Conservation (phyloP, 768 basidiomycete species). For the Tricholoma sp. region DNA sequence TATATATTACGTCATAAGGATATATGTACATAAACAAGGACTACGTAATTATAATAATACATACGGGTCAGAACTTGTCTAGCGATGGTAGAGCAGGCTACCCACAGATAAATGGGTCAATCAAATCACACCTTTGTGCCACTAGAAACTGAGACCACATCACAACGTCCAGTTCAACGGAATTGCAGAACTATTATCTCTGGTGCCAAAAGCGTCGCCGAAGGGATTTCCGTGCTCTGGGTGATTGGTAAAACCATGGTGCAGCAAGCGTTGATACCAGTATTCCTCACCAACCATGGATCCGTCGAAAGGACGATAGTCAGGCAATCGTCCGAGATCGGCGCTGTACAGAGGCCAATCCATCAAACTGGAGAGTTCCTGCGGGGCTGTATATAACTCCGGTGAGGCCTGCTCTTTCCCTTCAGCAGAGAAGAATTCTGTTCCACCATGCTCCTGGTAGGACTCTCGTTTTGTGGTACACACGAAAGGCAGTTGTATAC, state of each 20-base stretch:
- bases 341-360: not conserved
- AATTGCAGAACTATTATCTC: not conserved
- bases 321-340: not conserved
- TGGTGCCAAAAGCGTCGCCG: not conserved
- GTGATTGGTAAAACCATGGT: not conserved
- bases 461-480: not conserved
- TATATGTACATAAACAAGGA: no score
- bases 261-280: not conserved
- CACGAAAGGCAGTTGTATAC: conserved; percentile 7
- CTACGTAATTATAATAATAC: no score
- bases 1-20: no score
- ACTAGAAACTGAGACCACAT: not conserved
- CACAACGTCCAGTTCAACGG: not conserved
- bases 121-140: no score
- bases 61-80: no score
- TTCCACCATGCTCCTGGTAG: not conserved
- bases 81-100: no score
- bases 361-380: not conserved
- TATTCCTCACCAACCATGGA: not conserved
- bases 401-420: not conserved
- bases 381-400: not conserved
- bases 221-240: not conserved
- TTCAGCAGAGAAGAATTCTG: not conserved
- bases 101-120: no score
- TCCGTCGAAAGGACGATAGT: conserved; percentile 1